Evolutionary conservation across 148 eudicot species (phyloP).

Genomic region (Camellia japonica): DNA sequence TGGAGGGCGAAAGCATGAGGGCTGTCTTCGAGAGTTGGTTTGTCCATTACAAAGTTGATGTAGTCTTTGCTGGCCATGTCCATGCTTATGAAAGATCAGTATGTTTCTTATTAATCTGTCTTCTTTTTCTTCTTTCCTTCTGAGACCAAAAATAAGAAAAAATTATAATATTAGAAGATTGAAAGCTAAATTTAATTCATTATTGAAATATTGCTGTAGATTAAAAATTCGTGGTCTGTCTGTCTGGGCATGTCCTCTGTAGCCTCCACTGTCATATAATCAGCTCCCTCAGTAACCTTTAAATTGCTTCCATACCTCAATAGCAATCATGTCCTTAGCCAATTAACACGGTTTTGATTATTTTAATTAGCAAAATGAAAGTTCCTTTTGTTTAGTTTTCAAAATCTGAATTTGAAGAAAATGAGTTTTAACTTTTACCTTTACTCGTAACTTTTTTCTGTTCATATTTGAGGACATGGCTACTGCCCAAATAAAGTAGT

Average conservation of each 20-base stretch:
- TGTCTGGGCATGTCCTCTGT: neutral
- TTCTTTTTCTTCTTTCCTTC: conserved; percentile 6
- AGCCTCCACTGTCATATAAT: neutral
- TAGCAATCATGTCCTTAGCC: neutral
- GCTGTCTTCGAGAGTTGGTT: conserved; percentile 74
- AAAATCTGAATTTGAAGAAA: neutral
- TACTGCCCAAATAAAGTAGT: neutral
- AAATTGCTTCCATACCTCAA: neutral
- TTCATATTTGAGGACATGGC: neutral
- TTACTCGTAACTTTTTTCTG: neutral
- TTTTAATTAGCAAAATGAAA: neutral
- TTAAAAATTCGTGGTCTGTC: neutral
- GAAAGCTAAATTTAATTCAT: neutral
- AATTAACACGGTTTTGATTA: neutral
- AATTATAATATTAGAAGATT: neutral
- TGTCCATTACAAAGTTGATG: conserved; percentile 72
- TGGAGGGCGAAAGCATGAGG: conserved; percentile 97
- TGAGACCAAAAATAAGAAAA: neutral
- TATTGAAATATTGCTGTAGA: neutral
- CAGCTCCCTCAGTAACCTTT: too few species aligned
- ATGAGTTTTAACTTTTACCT: neutral
- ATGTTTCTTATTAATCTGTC: conserved; percentile 17
- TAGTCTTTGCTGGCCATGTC: conserved; percentile 88
- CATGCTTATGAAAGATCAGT: conserved; percentile 99
- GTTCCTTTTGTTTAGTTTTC: neutral